These are phyloP conservation scores for Acmispon strigosus DNA, from an alignment of 306 rosid species.

Conservation along the genomic window DNA sequence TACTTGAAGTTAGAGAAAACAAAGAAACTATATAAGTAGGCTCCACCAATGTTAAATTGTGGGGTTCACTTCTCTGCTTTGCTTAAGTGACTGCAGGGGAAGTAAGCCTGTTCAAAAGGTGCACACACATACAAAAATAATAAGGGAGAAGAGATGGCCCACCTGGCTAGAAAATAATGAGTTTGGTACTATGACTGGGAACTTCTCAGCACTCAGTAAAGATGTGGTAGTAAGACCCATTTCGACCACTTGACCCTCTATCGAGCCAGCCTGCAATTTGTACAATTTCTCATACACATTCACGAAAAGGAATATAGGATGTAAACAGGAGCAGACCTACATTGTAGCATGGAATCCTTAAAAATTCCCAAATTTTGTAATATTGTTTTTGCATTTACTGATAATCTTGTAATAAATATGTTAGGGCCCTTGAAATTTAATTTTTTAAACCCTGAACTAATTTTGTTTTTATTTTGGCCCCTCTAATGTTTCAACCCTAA, in stretches of 20 bases:
- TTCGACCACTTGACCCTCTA: conserved; percentile 94
- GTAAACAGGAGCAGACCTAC: neutral
- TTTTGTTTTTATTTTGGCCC: neutral
- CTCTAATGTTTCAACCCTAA: conserved; percentile 1
- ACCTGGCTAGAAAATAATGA: conserved; percentile 91
- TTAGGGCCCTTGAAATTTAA: neutral
- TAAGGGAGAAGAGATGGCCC: neutral
- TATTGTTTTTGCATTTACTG: neutral
- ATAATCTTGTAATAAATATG: neutral
- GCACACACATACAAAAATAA: neutral
- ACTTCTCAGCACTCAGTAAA: conserved; percentile 79
- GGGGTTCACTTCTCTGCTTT: neutral
- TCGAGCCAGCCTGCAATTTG: conserved; percentile 70
- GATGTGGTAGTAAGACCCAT: conserved; percentile 88
- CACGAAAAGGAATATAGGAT: conserved; percentile 2
- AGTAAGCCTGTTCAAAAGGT: neutral
- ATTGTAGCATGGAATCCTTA: neutral
- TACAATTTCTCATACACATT: neutral
- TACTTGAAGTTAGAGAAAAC: conserved; percentile 2
- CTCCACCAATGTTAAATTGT: neutral
- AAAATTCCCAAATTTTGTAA: neutral
- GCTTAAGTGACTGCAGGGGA: conserved; percentile 2
- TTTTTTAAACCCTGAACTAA: neutral
- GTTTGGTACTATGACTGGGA: conserved; percentile 83
- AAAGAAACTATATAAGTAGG: neutral